Conservation (phyloP, 2,329 filamentous ascomycete genomes). For the Penicillium hordei region DNA sequence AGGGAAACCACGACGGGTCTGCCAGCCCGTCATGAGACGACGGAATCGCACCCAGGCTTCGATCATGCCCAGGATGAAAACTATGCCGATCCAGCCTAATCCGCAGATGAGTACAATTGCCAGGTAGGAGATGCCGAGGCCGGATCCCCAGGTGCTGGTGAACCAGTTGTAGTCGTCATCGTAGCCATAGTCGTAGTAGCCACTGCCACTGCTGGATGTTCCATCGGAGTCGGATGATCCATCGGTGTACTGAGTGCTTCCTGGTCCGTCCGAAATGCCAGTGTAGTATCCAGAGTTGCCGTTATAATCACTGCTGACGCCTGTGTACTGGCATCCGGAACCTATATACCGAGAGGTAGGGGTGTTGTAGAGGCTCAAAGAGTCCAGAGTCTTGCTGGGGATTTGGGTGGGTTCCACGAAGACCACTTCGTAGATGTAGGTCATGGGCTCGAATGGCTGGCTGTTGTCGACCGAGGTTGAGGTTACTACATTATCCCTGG, state of each 20-base stretch:
- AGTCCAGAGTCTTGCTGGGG: conserved; percentile 19
- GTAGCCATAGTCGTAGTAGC: conserved; percentile 3
- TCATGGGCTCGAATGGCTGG: conserved; percentile 27
- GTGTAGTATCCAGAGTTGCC: not conserved
- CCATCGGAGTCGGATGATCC: not conserved
- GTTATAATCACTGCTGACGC: not conserved
- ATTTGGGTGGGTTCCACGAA: conserved; percentile 34
- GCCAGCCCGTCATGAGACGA: conserved; percentile 36
- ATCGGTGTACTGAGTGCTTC: not conserved
- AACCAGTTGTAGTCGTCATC: conserved; percentile 24
- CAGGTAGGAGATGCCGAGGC: conserved; percentile 25
- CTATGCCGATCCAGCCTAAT: conserved; percentile 30
- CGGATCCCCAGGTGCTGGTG: conserved; percentile 18
- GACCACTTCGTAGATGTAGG: conserved; percentile 26
- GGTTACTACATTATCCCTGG: conserved; percentile 22
- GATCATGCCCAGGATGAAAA: conserved; percentile 30
- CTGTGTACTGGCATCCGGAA: conserved; percentile 15
- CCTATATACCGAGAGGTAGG: conserved; percentile 20
- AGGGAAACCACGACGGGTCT: conserved; percentile 34
- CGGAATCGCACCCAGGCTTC: conserved; percentile 35
- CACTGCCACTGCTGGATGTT: not conserved
- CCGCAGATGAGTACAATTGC: conserved; percentile 27
- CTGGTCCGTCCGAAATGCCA: not conserved
- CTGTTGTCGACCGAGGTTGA: conserved; percentile 25
- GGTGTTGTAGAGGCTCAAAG: conserved; percentile 21